Conservation (phyloP, 805 yeast species). For the Priceomyces carsonii region DNA sequence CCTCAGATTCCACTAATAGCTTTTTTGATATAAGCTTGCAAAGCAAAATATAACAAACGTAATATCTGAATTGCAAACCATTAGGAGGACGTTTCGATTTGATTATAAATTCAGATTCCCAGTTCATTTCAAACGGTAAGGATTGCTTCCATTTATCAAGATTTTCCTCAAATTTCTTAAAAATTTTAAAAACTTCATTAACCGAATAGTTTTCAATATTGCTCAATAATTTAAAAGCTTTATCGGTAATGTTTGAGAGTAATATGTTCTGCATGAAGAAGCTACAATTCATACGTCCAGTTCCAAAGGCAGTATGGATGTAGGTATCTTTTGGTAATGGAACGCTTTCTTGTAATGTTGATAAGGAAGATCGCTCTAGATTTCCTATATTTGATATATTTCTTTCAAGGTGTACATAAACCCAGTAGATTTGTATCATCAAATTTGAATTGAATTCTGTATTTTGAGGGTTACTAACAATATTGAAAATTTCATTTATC, state of each 20-base stretch:
- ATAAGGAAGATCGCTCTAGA: constrained; percentile 2
- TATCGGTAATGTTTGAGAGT: constrained; percentile 3
- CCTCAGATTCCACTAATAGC: neutral
- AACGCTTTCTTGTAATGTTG: neutral
- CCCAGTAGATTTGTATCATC: constrained; percentile 3
- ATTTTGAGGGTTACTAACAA: constrained; percentile 1
- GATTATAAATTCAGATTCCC: constrained; percentile 5
- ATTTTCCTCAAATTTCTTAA: neutral
- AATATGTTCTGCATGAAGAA: constrained; percentile 4
- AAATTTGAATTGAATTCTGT: constrained; percentile 1
- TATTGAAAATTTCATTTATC: constrained; percentile 1
- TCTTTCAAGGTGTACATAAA: constrained; percentile 3
- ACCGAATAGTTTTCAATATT: neutral
- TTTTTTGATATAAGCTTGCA: neutral
- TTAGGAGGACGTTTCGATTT: constrained; percentile 1
- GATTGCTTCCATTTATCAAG: constrained; percentile 1
- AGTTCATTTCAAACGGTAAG: neutral
- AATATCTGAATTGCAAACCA: constrained; percentile 2
- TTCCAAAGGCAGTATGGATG: constrained; percentile 2
- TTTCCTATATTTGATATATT: constrained; percentile 1
- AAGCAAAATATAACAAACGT: constrained; percentile 1
- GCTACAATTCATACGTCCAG: too few species aligned
- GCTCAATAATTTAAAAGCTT: neutral
- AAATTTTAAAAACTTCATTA: neutral
- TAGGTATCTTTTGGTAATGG: constrained; percentile 4